Base-by-base conservation (phyloP, 2,329 filamentous ascomycete species). In the Fusarium longipes region DNA sequence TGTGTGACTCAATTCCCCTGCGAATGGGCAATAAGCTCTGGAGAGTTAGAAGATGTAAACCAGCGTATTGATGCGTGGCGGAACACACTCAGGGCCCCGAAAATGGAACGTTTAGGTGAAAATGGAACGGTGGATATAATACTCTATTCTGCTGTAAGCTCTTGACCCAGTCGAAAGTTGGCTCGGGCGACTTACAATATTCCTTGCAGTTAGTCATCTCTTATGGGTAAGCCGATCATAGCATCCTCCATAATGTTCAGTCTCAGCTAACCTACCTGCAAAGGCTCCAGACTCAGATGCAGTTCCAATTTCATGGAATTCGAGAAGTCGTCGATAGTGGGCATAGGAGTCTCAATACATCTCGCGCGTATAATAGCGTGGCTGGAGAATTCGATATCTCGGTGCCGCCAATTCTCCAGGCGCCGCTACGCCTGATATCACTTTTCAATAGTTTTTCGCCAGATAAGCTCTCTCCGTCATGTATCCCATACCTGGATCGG, bases 141-240 rank as follows among this genome's bases (percentile, higher is more conserved):
- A 42, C 27, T 73, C 15, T 73, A 70, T 39, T 70, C 70, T 45
- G 65, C 71, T 15, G 71, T 73, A 62, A 64, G 71, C 58, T 25
- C 35, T 42, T 38, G 4, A 14, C 24, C 35, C 15, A n/a, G 6
- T 33, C 7, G 2, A n/a, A 24, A 15, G 20, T 38, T 45, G 17
- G 22, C 15, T 52, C 25, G 7, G n/a, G 30, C 17, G 24, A 45
- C 67, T 72, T n/a, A 72, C 40, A 43, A 9, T 20, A 2, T 27
- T 7, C 15, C 10, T 52, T 54, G 12, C 22, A 73, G 71, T 25
- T 73, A 14, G 58, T 40, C 17, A 52, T 72, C 29, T 72, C 71
- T 9, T 57, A 71, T 57, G 63, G 67, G 71, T 72, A 63, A 39
- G 71, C 47, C 24, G 18, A 57, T 30, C 5, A 30, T 8, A 8